A percentile compares a stretch with the other conserved stretches of the same genome.
These are phyloP conservation scores for Pseudopediastrum boryanum DNA, from an alignment of 139 green algal genomes.

Conservation along the genomic window DNA sequence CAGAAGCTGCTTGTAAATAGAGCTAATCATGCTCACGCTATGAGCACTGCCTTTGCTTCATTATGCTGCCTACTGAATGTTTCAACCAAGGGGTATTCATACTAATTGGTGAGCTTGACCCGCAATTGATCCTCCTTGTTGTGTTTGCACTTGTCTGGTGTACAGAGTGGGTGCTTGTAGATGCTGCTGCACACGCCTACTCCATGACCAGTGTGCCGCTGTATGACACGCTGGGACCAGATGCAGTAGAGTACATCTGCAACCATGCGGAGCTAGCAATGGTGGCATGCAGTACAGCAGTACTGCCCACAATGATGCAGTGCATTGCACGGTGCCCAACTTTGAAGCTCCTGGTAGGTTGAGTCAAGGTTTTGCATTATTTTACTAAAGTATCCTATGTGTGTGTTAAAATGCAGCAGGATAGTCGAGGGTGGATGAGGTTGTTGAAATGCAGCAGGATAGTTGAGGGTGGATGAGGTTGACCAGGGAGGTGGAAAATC, in stretches of 20 bases:
- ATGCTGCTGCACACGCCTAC: constrained; percentile 88
- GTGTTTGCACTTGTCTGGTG: neutral
- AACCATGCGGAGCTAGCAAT: constrained; percentile 91
- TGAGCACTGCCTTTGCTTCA: too few species aligned
- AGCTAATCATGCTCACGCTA: too few species aligned
- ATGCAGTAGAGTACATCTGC: constrained; percentile 94
- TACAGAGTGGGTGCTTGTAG: constrained; percentile 91
- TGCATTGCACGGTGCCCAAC: constrained; percentile 73
- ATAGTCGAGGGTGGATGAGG: too few species aligned
- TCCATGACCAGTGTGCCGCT: constrained; percentile 90
- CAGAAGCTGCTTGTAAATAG: too few species aligned
- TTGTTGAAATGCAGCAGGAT: too few species aligned
- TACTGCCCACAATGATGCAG: constrained; percentile 79
- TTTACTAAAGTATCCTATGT: neutral
- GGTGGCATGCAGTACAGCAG: constrained; percentile 73
- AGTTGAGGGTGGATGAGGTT: too few species aligned
- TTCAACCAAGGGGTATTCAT: too few species aligned
- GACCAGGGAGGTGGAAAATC: too few species aligned
- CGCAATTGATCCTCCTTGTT: too few species aligned
- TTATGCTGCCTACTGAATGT: too few species aligned
- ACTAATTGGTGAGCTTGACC: too few species aligned
- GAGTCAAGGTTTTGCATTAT: constrained; percentile 6
- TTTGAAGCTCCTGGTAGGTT: constrained; percentile 80
- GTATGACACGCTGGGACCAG: constrained; percentile 96
- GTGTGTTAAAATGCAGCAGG: too few species aligned